phyloP scores from a whole-genome alignment of 1,284 basidiomycete genomes.

The Singerocomus inundabilis region DNA sequence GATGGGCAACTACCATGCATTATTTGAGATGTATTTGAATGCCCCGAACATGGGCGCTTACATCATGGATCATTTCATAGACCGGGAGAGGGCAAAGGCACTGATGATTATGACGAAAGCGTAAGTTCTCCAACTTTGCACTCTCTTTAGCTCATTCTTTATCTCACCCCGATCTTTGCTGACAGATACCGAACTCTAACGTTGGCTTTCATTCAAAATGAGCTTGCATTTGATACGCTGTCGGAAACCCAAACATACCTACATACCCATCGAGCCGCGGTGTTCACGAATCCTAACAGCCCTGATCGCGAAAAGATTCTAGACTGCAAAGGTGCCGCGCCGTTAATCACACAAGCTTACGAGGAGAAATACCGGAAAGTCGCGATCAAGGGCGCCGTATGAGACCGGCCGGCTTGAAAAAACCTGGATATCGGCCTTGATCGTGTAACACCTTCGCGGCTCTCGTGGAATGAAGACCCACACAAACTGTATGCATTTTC shows the following conservation, averaged over 20 bases:
- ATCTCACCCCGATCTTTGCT: constrained; percentile 4
- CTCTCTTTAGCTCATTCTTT: not conserved
- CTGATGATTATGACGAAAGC: constrained; percentile 90
- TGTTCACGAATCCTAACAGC: constrained; percentile 64
- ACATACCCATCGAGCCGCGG: constrained; percentile 62
- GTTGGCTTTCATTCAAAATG: constrained; percentile 74
- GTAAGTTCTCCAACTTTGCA: constrained; percentile 47
- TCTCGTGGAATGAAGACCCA: constrained; percentile 18
- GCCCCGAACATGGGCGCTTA: constrained; percentile 98
- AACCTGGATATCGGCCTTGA: constrained; percentile 5
- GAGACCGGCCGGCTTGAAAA: constrained; percentile 9
- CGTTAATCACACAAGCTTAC: constrained; percentile 55
- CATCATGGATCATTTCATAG: constrained; percentile 98
- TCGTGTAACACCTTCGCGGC: constrained; percentile 3
- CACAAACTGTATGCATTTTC: constrained; percentile 12
- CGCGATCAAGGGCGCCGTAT: constrained; percentile 71
- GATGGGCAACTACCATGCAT: constrained; percentile 90
- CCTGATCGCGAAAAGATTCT: constrained; percentile 60
- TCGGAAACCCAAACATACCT: constrained; percentile 73
- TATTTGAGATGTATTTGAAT: constrained; percentile 83
- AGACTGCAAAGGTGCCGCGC: constrained; percentile 61
- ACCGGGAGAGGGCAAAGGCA: constrained; percentile 86
- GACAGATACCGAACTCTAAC: constrained; percentile 77
- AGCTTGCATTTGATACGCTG: constrained; percentile 80
- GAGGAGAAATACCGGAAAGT: constrained; percentile 78